Evolutionary conservation across 805 yeast species (phyloP).

Genomic region (Myxozyma neotropica): DNA sequence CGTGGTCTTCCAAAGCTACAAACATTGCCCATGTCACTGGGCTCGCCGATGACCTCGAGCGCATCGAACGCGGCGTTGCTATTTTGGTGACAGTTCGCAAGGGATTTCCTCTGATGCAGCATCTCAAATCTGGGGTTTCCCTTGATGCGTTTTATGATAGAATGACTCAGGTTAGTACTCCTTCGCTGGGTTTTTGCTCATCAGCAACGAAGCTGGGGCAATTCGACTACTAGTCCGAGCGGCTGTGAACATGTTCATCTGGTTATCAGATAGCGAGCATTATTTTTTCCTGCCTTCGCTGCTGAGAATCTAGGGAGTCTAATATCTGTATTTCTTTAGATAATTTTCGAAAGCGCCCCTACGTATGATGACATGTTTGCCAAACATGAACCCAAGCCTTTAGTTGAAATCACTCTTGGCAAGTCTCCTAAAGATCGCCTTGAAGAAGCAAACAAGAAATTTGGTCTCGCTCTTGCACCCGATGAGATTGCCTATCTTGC

Average conservation of each 20-base stretch:
- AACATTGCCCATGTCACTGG: constrained; percentile 91
- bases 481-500: constrained; percentile 91
- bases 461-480: constrained; percentile 92
- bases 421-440: constrained; percentile 58
- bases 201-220: no score
- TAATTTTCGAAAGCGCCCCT: constrained; percentile 60
- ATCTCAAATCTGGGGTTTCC: constrained; percentile 56
- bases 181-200: neutral
- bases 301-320: no score
- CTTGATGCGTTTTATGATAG: constrained; percentile 81
- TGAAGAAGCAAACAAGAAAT: constrained; percentile 70
- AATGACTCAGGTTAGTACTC: constrained; percentile 74
- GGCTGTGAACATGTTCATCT: no score
- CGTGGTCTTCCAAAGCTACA: constrained; percentile 99
- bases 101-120: constrained; percentile 66
- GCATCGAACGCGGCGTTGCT: constrained; percentile 90
- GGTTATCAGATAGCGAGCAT: no score
- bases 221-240: no score
- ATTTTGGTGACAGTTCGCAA: constrained; percentile 69
- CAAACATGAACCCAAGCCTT: constrained; percentile 78
- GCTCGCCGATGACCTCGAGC: constrained; percentile 63
- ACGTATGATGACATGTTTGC: constrained; percentile 70
- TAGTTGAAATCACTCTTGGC: constrained; percentile 70
- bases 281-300: no score
- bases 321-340: constrained; percentile 17